These are phyloP conservation scores for Parasitella parasitica DNA, from an alignment of 371 early-diverging fungal species.

Conservation along the genomic window DNA sequence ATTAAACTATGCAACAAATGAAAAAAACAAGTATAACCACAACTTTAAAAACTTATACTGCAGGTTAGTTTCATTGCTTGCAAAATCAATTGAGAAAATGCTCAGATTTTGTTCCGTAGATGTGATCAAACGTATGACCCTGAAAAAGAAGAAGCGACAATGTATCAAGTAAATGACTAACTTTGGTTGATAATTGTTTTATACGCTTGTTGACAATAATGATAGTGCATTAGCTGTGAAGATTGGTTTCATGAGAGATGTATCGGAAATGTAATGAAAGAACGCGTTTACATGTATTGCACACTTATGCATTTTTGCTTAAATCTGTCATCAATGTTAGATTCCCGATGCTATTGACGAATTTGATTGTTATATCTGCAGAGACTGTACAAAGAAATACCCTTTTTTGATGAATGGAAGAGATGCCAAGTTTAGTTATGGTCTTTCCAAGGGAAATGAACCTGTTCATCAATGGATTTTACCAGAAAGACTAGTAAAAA, in stretches of 20 bases:
- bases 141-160: slow-evolving; percentile 65
- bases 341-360: slow-evolving; percentile 61
- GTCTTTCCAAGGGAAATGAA: slow-evolving; percentile 27
- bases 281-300: neutral
- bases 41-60: slow-evolving; percentile 84
- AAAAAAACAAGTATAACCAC: slow-evolving; percentile 74
- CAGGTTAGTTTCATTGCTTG: too few species aligned
- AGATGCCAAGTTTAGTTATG: slow-evolving; percentile 52
- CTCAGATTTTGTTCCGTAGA: slow-evolving; percentile 38
- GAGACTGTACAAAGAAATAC: slow-evolving; percentile 66
- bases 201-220: neutral
- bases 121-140: slow-evolving; percentile 77
- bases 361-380: slow-evolving; percentile 82
- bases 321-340: slow-evolving; percentile 22
- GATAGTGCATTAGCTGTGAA: slow-evolving; percentile 78
- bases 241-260: slow-evolving; percentile 89
- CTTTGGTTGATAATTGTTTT: too few species aligned
- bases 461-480: slow-evolving; percentile 31
- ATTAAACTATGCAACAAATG: slow-evolving; percentile 42
- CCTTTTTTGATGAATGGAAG: slow-evolving; percentile 56
- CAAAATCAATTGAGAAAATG: too few species aligned
- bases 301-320: neutral
- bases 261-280: slow-evolving; percentile 60
- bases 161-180: slow-evolving; percentile 60
- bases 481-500: neutral